Base-by-base conservation (phyloP, 306 rosid species). In the Acacia crassicarpa region DNA sequence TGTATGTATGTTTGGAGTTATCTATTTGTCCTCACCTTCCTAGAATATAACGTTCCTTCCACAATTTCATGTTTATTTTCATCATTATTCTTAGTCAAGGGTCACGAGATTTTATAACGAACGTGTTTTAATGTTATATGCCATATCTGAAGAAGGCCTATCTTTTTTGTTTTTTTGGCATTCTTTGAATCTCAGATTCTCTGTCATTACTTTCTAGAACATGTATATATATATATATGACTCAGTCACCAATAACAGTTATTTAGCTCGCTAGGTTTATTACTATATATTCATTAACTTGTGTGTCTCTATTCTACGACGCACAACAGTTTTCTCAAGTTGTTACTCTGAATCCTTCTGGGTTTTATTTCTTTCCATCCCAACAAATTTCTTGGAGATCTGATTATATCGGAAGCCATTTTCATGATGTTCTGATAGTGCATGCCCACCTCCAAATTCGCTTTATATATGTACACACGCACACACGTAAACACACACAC, bases 11-110 rank as follows among this genome's bases (percentile, higher is more conserved):
- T 74, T 53, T 78, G 62, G 76, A 49, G 78, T 33, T 22, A 53
- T 35, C 48, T n/a, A 4, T 22, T 70, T 82, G 79, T 51, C 38
- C 38, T 85, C 66, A 35, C 51, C 43, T 51, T 78, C 69, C 49
- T 46, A 22, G 38, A 49, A 45, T 86, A 72, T 10, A 22, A 22
- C 17, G 11, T 66, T 22, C 61, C n/a, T 73, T 68, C 53, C 75
- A 53, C 17, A 3, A 67, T 68, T 41, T 10, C 14, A 10, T 40
- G 74, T 10, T 11, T 8, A n/a, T 9, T 23, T n/a, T 12, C 25
- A 67, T 8, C 46, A 2, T 35, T 35, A 8, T 38, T 20, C 8
- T 19, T 4, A 67, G 19, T 27, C 23, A 35, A 0, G 41, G 4
- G 8, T 67, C 14, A 19, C 9, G 22, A 20, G 27, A 41, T 74